These are phyloP conservation scores for Escovopsis sp. DNA, from an alignment of 2,329 filamentous ascomycete genomes.

Conservation along the genomic window DNA sequence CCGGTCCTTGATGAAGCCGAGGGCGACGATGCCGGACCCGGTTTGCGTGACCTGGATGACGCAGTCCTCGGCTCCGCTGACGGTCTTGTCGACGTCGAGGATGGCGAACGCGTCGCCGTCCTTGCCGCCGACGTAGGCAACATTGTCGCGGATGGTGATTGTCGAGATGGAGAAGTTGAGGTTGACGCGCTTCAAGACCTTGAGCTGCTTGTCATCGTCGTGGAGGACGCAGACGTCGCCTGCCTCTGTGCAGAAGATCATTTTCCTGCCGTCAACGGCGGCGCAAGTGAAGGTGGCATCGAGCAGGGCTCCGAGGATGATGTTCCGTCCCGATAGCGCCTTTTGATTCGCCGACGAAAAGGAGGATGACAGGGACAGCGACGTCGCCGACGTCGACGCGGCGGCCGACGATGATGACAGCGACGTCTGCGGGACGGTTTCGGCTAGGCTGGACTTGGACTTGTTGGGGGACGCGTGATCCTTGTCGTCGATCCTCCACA, in stretches of 20 bases:
- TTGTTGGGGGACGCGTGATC: slow-evolving; percentile 47
- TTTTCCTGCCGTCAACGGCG: slow-evolving; percentile 56
- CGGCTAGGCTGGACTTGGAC: slow-evolving; percentile 25
- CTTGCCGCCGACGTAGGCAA: slow-evolving; percentile 55
- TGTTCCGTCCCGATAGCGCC: slow-evolving; percentile 74
- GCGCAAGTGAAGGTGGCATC: slow-evolving; percentile 77
- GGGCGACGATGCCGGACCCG: slow-evolving; percentile 41
- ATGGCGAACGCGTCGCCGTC: slow-evolving; percentile 40
- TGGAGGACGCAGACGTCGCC: slow-evolving; percentile 85
- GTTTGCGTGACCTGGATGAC: slow-evolving; percentile 24
- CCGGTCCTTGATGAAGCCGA: slow-evolving; percentile 53
- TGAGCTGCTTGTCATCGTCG: slow-evolving; percentile 57
- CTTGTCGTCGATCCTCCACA: slow-evolving; percentile 72
- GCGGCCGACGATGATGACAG: slow-evolving; percentile 17
- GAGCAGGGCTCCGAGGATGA: slow-evolving; percentile 64
- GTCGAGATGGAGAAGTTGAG: slow-evolving; percentile 56
- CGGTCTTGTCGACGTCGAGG: slow-evolving; percentile 34
- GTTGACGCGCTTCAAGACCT: slow-evolving; percentile 50
- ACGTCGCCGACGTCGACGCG: too few relatives aligned
- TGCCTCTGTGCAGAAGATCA: slow-evolving; percentile 73
- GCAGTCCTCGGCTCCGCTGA: slow-evolving; percentile 26
- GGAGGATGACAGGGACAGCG: slow-evolving; percentile 19
- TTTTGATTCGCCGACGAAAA: slow-evolving; percentile 28
- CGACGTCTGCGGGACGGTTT: too few relatives aligned
- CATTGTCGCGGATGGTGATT: slow-evolving; percentile 43